Evolutionary conservation across 768 basidiomycete species (phyloP).

Genomic region (Zangia roseola): DNA sequence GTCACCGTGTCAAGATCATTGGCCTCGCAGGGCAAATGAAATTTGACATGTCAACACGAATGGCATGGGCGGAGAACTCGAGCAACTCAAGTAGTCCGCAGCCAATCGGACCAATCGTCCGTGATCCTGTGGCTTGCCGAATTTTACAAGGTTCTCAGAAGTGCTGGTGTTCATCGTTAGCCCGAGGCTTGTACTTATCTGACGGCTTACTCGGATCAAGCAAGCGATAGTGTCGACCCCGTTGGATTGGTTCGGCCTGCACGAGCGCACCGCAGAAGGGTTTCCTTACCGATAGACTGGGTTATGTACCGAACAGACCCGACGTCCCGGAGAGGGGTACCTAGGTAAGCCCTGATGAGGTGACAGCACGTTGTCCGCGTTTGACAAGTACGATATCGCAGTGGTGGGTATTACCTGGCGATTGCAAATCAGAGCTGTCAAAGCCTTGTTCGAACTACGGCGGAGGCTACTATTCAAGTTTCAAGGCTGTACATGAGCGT

Average conservation of each 20-base stretch:
- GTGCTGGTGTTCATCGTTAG: conserved; percentile 5
- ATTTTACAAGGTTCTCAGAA: conserved; percentile 3
- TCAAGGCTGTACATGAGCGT: no score
- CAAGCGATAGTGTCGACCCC: background rate
- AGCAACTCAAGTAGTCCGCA: background rate
- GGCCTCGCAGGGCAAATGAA: background rate
- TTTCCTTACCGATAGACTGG: background rate
- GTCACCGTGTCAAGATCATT: no score
- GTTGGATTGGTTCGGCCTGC: background rate
- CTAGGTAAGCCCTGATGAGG: background rate
- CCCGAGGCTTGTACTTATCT: background rate
- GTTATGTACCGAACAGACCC: background rate
- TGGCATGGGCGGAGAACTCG: conserved; percentile 1
- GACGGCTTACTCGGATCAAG: background rate
- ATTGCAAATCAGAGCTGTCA: no score
- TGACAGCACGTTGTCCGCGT: background rate
- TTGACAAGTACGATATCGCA: background rate
- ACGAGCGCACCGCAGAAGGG: background rate
- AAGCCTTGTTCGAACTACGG: no score
- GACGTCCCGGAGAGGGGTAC: background rate
- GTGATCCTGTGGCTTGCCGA: conserved; percentile 3
- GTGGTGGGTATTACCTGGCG: no score
- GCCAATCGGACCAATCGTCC: background rate
- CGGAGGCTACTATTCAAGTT: no score
- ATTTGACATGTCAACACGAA: background rate